Base-by-base conservation (phyloP, 495 filamentous ascomycete species). In the Aspergillus homomorphus region DNA sequence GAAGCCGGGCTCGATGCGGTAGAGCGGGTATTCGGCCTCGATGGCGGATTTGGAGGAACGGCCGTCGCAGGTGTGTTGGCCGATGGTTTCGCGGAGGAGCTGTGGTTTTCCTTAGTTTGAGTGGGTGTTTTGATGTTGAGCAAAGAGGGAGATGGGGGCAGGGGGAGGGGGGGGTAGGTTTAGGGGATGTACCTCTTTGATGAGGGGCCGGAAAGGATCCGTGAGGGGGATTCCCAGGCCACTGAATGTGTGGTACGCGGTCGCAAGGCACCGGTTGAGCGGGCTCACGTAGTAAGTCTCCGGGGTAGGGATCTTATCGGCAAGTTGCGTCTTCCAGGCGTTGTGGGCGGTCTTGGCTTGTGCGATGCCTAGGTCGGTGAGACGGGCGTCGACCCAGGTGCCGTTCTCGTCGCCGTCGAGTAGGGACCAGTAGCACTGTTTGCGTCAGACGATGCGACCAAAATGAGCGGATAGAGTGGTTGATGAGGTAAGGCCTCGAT, bases 21-120 rank as follows among this genome's bases (percentile, higher is more conserved):
- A 92, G 12, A 52, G 56, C 0, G 89, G 89, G 60, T 84, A 91
- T 43, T 73, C 75, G 12, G 67, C 56, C 1, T 63, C 62, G 52
- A 95, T 92, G 53, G 69, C 78, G 6, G 82, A 74, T 60, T 82
- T 82, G 22, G 65, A 75, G 41, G 83, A 82, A 0, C 91, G 81
- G 4, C 82, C 81, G 70, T 96, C 91, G 73, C 91, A 96, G 8
- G 90, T 94, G 67, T 95, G 91, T 28, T 85, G 75, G 19, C 87
- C 84, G 56, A 92, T 80, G 1, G 84, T 82, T 69, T 96, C 91
- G 28, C 91, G 83, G 45, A 94, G 70, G 19, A 84, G 70, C 73
- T 77, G 45, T 19, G 1, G 44, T 28, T 22, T 51, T 24, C 14
- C 28, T 45, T 16, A 28, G 19, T 26, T 4, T 43, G 26, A 4